phyloP scores from a whole-genome alignment of 495 filamentous ascomycete species.

The Aspergillus mulundensis region DNA sequence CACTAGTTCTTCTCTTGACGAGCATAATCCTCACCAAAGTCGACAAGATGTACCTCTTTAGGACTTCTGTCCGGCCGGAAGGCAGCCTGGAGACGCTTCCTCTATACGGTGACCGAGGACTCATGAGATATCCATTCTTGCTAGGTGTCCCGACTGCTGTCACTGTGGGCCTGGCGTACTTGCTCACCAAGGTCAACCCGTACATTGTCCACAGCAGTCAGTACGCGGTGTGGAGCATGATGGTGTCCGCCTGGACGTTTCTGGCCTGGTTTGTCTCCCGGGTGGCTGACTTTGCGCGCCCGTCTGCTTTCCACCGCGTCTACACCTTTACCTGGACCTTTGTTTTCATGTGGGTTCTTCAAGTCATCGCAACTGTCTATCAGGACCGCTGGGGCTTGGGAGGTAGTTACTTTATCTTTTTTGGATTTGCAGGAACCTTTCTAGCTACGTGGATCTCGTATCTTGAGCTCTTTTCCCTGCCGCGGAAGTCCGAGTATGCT shows the following conservation, averaged over 20 bases:
- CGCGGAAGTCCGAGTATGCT: constrained; percentile 63
- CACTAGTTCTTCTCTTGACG: constrained; percentile 63
- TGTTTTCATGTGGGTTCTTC: constrained; percentile 61
- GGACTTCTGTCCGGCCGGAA: constrained; percentile 53
- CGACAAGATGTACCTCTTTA: constrained; percentile 81
- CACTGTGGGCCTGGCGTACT: constrained; percentile 66
- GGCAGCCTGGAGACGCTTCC: constrained; percentile 57
- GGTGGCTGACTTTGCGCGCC: constrained; percentile 76
- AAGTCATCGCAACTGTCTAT: constrained; percentile 69
- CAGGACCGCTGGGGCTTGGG: constrained; percentile 68
- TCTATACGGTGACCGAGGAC: constrained; percentile 72
- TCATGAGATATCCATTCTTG: constrained; percentile 79
- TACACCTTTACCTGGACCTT: constrained; percentile 86
- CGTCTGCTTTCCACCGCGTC: constrained; percentile 76
- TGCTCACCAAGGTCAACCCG: constrained; percentile 80
- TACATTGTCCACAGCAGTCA: constrained; percentile 80
- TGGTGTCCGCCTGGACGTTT: constrained; percentile 75
- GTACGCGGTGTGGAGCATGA: constrained; percentile 84
- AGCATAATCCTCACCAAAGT: constrained; percentile 61
- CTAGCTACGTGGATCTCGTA: constrained; percentile 68
- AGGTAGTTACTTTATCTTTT: constrained; percentile 76
- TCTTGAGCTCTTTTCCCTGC: constrained; percentile 75
- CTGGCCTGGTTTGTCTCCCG: constrained; percentile 80
- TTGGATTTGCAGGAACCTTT: constrained; percentile 73
- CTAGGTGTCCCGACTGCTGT: constrained; percentile 64